Percentiles rank a stretch among this genome's conserved stretches.
These are phyloP conservation scores for Alopecurus myosuroides DNA, from an alignment of 176 grass and related monocot genomes.

Conservation along the genomic window DNA sequence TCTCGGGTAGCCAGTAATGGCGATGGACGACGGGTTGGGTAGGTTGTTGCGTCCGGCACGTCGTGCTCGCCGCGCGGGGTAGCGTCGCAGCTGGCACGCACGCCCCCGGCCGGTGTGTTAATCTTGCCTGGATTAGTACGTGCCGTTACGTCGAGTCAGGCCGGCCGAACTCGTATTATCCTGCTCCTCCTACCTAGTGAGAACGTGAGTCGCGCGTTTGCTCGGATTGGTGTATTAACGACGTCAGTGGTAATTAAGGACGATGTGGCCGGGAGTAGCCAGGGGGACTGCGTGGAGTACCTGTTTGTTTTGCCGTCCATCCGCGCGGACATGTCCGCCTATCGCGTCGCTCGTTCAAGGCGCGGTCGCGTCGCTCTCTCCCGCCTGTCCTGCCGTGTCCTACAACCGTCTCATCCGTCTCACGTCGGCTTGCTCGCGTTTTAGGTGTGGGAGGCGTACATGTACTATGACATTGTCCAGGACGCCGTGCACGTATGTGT, in stretches of 20 bases:
- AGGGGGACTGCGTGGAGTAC: not conserved
- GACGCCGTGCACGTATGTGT: not conserved
- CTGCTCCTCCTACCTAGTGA: not conserved
- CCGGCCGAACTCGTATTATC: not conserved
- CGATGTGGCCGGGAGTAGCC: not conserved
- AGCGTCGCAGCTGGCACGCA: not conserved
- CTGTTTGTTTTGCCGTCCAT: not conserved
- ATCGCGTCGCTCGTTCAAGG: slow-evolving; percentile 26
- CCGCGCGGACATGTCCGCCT: not conserved
- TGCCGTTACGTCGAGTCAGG: not conserved
- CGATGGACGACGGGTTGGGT: not conserved
- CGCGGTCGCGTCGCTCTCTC: slow-evolving; percentile 32
- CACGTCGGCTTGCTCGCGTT: not conserved
- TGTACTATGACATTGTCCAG: not conserved
- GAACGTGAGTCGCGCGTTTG: not conserved
- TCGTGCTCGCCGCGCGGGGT: slow-evolving; percentile 2
- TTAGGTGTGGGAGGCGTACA: not conserved
- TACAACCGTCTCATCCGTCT: not conserved
- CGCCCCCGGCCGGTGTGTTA: too few species aligned
- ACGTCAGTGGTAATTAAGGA: not conserved
- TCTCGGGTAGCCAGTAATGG: not conserved
- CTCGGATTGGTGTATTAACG: not conserved
- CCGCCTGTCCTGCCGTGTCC: slow-evolving; percentile 3
- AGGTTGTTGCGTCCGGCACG: slow-evolving; percentile 13
- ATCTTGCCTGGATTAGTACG: not conserved